These are phyloP conservation scores for Vitis hybrid DNA, from an alignment of 177 flowering plant species.

Conservation along the genomic window DNA sequence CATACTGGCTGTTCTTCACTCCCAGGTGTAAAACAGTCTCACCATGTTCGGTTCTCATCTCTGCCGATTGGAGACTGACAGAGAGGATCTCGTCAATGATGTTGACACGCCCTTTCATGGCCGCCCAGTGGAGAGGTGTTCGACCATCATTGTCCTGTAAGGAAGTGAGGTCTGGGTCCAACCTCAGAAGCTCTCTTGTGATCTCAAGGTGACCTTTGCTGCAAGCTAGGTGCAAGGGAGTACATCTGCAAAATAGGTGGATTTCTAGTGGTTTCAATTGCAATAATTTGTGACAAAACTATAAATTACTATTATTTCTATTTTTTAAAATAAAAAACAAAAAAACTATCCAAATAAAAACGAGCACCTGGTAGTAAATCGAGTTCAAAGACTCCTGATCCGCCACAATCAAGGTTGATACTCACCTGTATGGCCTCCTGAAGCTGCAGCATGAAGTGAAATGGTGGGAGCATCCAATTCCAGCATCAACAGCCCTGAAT, in stretches of 20 bases:
- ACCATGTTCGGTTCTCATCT: constrained; percentile 34
- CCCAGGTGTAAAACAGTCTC: constrained; percentile 56
- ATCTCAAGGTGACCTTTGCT: constrained; percentile 53
- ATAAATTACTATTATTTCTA: too few relatives aligned
- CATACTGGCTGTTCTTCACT: constrained; percentile 54
- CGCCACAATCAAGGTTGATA: neutral
- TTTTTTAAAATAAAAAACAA: too few relatives aligned
- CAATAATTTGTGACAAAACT: too few relatives aligned
- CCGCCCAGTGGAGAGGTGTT: constrained; percentile 58
- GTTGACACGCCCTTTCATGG: constrained; percentile 45
- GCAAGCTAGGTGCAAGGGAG: constrained; percentile 55
- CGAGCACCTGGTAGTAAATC: too few relatives aligned
- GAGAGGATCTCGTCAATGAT: constrained; percentile 57
- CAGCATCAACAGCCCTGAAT: constrained; percentile 27
- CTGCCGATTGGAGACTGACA: constrained; percentile 32
- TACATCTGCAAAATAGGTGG: constrained; percentile 29
- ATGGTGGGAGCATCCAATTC: constrained; percentile 40
- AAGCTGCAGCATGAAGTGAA: constrained; percentile 53
- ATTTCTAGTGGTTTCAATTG: too few relatives aligned
- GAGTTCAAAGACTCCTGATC: too few relatives aligned
- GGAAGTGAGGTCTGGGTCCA: constrained; percentile 39
- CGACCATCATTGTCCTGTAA: constrained; percentile 44
- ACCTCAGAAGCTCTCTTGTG: constrained; percentile 41
- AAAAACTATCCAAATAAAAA: too few relatives aligned
- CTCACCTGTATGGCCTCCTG: constrained; percentile 48